These are phyloP conservation scores for Comarum palustre DNA, from an alignment of 306 rosid genomes.

Conservation along the genomic window DNA sequence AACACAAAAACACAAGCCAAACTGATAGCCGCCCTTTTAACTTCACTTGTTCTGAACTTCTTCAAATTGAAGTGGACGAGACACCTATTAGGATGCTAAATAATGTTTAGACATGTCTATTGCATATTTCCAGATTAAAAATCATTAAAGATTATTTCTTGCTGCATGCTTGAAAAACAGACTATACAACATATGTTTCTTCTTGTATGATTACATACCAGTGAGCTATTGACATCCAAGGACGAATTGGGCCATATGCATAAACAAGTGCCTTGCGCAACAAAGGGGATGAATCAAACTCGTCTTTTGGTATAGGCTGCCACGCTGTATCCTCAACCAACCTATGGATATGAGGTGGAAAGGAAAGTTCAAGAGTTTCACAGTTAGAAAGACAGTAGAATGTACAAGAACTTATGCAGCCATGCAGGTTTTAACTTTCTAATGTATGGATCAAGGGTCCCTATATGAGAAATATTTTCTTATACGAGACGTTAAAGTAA, in stretches of 20 bases:
- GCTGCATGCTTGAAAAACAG: constrained; percentile 8
- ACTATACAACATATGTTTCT: constrained; percentile 4
- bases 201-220: constrained; percentile 42
- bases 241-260: constrained; percentile 85
- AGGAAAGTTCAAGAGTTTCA: not conserved
- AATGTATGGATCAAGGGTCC: too few relatives aligned
- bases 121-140: not conserved
- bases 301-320: constrained; percentile 78
- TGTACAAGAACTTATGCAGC: too few relatives aligned
- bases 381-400: constrained; percentile 4
- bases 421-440: too few relatives aligned
- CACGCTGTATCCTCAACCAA: constrained; percentile 89
- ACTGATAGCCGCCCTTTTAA: constrained; percentile 81
- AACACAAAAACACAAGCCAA: constrained; percentile 90
- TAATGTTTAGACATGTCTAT: constrained; percentile 16
- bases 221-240: constrained; percentile 95
- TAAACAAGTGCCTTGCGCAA: constrained; percentile 68
- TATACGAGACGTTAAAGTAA: not conserved
- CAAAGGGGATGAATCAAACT: constrained; percentile 64
- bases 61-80: constrained; percentile 73
- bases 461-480: not conserved
- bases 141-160: not conserved
- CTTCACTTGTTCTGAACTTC: constrained; percentile 79
- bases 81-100: constrained; percentile 51
- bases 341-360: constrained; percentile 47